phyloP scores from a whole-genome alignment of 1,284 basidiomycete genomes.

The Pseudozyma pruni region DNA sequence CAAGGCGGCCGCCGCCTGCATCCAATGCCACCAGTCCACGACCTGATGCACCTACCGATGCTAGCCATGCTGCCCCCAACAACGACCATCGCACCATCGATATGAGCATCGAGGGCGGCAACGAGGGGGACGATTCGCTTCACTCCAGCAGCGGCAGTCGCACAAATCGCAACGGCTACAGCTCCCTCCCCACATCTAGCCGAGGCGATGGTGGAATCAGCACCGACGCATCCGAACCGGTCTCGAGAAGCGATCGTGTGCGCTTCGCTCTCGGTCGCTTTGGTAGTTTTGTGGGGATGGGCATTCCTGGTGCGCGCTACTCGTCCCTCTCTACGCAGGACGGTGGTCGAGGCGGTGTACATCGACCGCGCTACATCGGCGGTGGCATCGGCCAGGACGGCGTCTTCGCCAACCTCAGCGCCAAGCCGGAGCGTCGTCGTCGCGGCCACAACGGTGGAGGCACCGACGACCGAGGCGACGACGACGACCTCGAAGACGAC shows the following conservation, averaged over 20 bases:
- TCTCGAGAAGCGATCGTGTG: constrained; percentile 42
- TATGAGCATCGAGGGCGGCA: constrained; percentile 24
- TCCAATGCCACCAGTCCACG: constrained; percentile 23
- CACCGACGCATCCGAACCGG: constrained; percentile 15
- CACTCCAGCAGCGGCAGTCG: constrained; percentile 15
- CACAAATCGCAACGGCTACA: constrained; percentile 27
- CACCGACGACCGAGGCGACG: constrained; percentile 72
- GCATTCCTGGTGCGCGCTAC: constrained; percentile 64
- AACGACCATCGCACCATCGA: constrained; percentile 34
- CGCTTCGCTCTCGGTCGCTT: constrained; percentile 60
- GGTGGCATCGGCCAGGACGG: constrained; percentile 89
- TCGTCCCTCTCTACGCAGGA: constrained; percentile 33
- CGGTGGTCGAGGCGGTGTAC: constrained; percentile 20
- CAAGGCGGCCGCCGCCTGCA: constrained; percentile 23
- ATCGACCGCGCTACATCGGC: constrained; percentile 69
- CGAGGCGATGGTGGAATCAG: constrained; percentile 4
- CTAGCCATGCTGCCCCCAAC: not conserved
- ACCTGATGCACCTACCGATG: constrained; percentile 5
- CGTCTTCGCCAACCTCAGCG: constrained; percentile 93
- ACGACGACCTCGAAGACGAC: constrained; percentile 72
- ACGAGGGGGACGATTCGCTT: constrained; percentile 25
- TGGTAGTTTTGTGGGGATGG: constrained; percentile 64
- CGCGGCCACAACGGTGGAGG: constrained; percentile 23
- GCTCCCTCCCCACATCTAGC: constrained; percentile 31
- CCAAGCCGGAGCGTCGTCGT: constrained; percentile 78